These are phyloP conservation scores for Phytopythium mirpurense DNA, from an alignment of 352 stramenopile genomes.

Conservation along the genomic window DNA sequence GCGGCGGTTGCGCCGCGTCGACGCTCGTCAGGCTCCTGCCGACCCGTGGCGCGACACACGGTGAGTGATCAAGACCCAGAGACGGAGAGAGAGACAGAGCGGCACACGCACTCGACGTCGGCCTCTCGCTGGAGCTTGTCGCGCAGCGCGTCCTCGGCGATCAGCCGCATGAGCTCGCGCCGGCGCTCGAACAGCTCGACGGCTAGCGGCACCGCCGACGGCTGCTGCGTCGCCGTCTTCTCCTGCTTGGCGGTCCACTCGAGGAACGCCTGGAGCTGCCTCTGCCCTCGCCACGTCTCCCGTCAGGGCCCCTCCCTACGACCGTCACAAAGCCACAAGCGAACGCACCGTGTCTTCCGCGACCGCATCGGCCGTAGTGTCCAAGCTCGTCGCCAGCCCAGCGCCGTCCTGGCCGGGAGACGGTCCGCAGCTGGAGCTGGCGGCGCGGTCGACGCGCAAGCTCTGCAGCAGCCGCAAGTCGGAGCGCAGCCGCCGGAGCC, in stretches of 20 bases:
- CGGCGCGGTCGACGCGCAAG: conserved; percentile 35
- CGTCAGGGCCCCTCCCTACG: neutral
- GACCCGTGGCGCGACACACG: too few relatives aligned
- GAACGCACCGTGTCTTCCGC: conserved; percentile 31
- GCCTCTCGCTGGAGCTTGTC: conserved; percentile 59
- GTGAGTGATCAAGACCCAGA: too few relatives aligned
- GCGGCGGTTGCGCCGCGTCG: neutral
- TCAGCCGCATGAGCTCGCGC: conserved; percentile 58
- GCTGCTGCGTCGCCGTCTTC: conserved; percentile 45
- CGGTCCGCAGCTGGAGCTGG: neutral
- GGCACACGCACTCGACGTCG: conserved; percentile 35
- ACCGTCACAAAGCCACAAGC: neutral
- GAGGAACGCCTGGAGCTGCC: conserved; percentile 48
- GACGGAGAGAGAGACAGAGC: neutral
- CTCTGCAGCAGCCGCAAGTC: conserved; percentile 57
- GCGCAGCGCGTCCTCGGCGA: conserved; percentile 67
- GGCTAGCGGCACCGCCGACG: conserved; percentile 14
- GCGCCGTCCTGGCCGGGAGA: neutral
- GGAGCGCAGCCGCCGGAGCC: conserved; percentile 48
- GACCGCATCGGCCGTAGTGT: conserved; percentile 4
- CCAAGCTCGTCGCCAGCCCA: neutral
- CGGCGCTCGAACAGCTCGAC: conserved; percentile 63
- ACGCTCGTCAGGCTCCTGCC: neutral
- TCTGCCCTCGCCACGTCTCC: conserved; percentile 14
- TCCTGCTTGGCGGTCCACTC: conserved; percentile 59